Evolutionary conservation across 2,329 filamentous ascomycete species (phyloP).

Genomic region (Fusarium avenaceum): DNA sequence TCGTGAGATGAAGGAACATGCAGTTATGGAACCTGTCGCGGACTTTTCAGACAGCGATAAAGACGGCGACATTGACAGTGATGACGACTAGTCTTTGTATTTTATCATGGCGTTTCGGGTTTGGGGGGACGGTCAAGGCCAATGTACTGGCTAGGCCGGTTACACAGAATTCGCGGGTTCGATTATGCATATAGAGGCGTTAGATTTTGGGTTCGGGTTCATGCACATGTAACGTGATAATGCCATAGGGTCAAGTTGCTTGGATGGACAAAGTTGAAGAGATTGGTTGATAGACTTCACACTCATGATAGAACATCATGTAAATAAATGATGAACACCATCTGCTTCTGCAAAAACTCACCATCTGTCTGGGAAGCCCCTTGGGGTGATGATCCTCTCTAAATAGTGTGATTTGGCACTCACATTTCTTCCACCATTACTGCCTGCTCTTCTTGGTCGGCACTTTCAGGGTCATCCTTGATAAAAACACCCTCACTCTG

Average conservation of each 20-base stretch:
- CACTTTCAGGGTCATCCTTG: conserved; percentile 22
- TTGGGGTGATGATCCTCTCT: not conserved
- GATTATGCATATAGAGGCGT: conserved; percentile 38
- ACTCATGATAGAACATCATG: conserved; percentile 30
- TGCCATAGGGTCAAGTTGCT: conserved; percentile 1
- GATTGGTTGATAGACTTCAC: conserved; percentile 11
- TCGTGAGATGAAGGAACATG: conserved; percentile 90
- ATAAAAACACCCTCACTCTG: conserved; percentile 62
- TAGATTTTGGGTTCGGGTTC: conserved; percentile 26
- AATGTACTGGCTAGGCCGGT: conserved; percentile 5
- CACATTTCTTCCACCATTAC: conserved; percentile 11
- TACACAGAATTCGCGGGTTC: conserved; percentile 18
- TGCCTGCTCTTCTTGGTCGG: conserved; percentile 3
- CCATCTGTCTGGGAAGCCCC: not conserved
- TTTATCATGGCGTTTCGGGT: conserved; percentile 17
- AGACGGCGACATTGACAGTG: conserved; percentile 58
- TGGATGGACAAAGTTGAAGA: conserved; percentile 6
- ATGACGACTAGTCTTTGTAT: conserved; percentile 42
- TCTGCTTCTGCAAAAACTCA: not conserved
- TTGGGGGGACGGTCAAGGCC: conserved; percentile 3
- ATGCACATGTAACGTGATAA: conserved; percentile 10
- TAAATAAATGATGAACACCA: conserved; percentile 20
- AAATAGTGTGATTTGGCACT: not conserved
- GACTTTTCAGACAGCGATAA: conserved; percentile 64
- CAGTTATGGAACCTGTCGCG: conserved; percentile 67